A percentile compares a stretch with the other conserved stretches of the same genome.
phyloP scores from a whole-genome alignment of 352 stramenopile genomes.

The Aphanomyces euteiches region DNA sequence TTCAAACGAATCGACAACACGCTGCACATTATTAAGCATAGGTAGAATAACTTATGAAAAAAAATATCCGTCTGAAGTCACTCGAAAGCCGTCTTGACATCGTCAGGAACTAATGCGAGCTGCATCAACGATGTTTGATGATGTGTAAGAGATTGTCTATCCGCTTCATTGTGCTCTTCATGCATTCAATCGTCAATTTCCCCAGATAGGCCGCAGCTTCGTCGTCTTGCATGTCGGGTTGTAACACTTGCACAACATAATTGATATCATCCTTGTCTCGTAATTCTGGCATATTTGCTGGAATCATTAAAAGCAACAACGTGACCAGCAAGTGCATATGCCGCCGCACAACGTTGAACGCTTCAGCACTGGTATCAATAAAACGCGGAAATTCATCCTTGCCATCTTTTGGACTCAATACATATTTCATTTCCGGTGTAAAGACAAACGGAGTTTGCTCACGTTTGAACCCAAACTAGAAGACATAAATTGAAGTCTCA shows the following conservation, averaged over 20 bases:
- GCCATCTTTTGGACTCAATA: conserved; percentile 58
- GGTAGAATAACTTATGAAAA: conserved; percentile 4
- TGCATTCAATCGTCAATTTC: conserved; percentile 73
- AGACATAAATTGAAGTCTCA: not conserved
- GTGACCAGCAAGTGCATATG: conserved; percentile 84
- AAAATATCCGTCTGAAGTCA: no score
- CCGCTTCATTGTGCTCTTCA: conserved; percentile 82
- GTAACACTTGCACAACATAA: conserved; percentile 71
- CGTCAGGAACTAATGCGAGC: no score
- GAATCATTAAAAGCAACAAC: conserved; percentile 81
- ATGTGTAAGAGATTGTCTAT: conserved; percentile 85
- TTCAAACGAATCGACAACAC: conserved; percentile 88
- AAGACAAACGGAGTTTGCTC: conserved; percentile 86
- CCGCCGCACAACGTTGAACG: conserved; percentile 74
- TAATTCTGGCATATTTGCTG: conserved; percentile 78
- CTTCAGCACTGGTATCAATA: conserved; percentile 59
- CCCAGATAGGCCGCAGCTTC: conserved; percentile 62
- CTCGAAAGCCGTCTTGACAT: no score
- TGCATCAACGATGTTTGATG: conserved; percentile 38
- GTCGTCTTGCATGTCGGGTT: conserved; percentile 65
- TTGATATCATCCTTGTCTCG: conserved; percentile 81
- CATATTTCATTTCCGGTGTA: conserved; percentile 82
- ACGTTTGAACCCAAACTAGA: conserved; percentile 66
- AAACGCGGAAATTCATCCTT: conserved; percentile 72
- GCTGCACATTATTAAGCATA: conserved; percentile 66